Evolutionary conservation across 2,329 filamentous ascomycete genomes (phyloP).

Genomic region (Arthrobotrys musiformis): DNA sequence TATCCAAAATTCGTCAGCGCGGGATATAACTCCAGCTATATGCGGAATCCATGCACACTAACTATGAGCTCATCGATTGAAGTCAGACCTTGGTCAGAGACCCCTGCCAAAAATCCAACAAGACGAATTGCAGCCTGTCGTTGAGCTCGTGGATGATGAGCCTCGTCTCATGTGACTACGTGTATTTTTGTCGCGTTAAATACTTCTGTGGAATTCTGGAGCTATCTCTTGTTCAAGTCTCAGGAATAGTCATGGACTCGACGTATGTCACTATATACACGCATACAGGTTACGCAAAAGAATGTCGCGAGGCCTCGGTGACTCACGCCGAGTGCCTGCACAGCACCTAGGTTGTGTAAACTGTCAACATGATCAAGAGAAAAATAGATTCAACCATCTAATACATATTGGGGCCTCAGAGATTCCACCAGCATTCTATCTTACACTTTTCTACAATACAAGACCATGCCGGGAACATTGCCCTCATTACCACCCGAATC

Average conservation of each 20-base stretch:
- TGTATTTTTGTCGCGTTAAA: neutral
- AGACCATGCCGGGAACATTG: conserved; percentile 17
- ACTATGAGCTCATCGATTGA: neutral
- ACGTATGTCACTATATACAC: neutral
- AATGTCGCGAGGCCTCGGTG: too few relatives aligned
- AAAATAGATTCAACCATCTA: neutral
- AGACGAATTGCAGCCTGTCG: neutral
- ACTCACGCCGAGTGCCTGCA: too few relatives aligned
- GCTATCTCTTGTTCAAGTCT: too few relatives aligned
- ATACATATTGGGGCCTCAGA: neutral
- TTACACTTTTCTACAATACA: conserved; percentile 27
- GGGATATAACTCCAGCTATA: conserved; percentile 1
- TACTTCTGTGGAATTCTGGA: too few relatives aligned
- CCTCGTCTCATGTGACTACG: neutral
- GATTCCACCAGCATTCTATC: conserved; percentile 33
- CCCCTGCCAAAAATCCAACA: conserved; percentile 5
- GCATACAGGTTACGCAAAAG: too few relatives aligned
- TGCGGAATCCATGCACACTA: neutral
- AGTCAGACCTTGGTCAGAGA: neutral
- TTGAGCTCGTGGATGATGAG: neutral
- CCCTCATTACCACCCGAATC: conserved; percentile 48
- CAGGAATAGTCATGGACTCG: too few relatives aligned
- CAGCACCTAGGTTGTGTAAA: too few relatives aligned
- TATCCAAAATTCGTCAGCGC: neutral
- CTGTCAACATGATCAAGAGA: neutral